Base-by-base conservation (phyloP, 345 rosid species). In the Lepidium didymum region DNA sequence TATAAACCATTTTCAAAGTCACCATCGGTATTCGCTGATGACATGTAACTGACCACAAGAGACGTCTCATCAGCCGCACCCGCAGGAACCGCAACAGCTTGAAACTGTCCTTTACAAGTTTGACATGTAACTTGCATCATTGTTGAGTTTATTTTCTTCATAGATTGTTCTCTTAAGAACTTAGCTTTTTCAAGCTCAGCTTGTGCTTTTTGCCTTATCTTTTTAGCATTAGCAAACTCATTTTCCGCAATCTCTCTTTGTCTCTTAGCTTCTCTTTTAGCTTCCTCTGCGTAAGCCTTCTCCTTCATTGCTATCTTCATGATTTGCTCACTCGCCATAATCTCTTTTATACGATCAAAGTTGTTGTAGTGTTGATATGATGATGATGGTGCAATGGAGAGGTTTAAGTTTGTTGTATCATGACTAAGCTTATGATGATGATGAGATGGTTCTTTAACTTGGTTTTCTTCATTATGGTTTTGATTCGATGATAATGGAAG, bases 21-120 rank as follows among this genome's bases (percentile, higher is more conserved):
- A 33, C 92, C 93, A 64, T 87, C 93, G 1, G 93, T 89, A 38
- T 87, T 85, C 10, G 86, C 91, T 8, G 91, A 87, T 12, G 96
- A 89, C 86, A 89, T 78, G 77, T 87, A 89, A 81, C 96, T 89
- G 73, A 83, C 76, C 16, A 79, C 92, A 35, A 89, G 79, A 10
- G 93, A 87, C 18, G 87, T 87, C 73, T 89, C 96, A 8, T 89
- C 93, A 4, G 86, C 85, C 27, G 73, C 41, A 33, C 54, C 72
- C 19, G 54, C 68, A 5, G 78, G 70, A 18, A 62, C 62, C 2
- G 79, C 67, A 5, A 83, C 60, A 9, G 81, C 77, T 67, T 81
- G 85, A 67, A 89, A 87, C 23, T 80, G 89, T 13, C 77, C 84
- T 80, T 87, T 87, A 75, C 96, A 89, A 61, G 84, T 72, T 65